Base-by-base conservation (phyloP, 2,329 filamentous ascomycete genomes). In the Alternaria sp. region DNA sequence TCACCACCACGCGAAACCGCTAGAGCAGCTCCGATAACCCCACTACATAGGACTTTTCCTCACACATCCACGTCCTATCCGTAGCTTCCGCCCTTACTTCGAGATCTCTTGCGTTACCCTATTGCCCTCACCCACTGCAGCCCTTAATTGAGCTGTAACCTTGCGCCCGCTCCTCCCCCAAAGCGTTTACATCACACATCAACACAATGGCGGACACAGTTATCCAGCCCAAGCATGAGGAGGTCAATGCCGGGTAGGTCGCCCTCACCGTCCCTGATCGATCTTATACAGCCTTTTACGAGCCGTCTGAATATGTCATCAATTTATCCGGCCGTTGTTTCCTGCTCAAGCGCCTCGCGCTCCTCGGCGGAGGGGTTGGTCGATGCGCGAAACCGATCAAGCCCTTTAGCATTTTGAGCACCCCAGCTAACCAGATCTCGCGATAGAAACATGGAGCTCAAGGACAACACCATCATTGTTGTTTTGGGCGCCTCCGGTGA, bases 401-500 rank as follows among this genome's bases (percentile, higher is more conserved):
- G 47, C 9, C 43, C n/a, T 30, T 49, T 59, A 58, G 58, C 20
- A 51, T 59, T 37, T 56, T 53, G 54, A 65, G 65, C 56, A 68
- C 33, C 54, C 56, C 65, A 55, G 71, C 72, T 75, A 77, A 85
- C 62, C 26, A 18, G 25, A 45, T 46, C 60, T 11, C n/a, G 37
- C 64, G 71, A 72, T 81, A 97, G 93, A 79, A 90, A 89, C 77
- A 87, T 96, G 83, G 96, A 99, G 89, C 90, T 99, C 79, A 99
- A 97, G 87, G 93, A 98, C 79, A 96, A 99, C 87, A 99, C 96
- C 71, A 89, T 94, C 79, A 96, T 99, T 77, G 88, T 99, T 77
- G 96, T 99, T 76, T 90, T 99, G 72, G 96, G 96, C 78, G 96
- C 96, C 71, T 99, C 96, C 57, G 96, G 96, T 77, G 96, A 99